Evolutionary conservation across 306 rosid species (phyloP).

Genomic region (Glycine latifolia): DNA sequence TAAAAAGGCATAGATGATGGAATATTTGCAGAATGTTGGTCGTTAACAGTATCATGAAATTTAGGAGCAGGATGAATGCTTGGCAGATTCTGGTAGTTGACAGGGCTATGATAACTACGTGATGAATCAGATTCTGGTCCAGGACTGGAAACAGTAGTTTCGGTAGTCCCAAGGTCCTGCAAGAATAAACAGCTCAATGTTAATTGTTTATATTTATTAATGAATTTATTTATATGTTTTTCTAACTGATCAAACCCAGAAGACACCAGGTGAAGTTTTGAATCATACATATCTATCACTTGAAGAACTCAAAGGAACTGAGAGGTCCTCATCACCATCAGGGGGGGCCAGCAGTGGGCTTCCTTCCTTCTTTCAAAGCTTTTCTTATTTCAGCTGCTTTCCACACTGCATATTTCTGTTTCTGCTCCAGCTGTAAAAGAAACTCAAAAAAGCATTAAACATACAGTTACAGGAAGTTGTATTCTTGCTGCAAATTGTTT

Average conservation of each 20-base stretch:
- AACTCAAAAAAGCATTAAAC: conserved; percentile 33
- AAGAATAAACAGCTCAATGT: conserved; percentile 45
- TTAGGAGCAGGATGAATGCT: conserved; percentile 55
- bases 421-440: conserved; percentile 90
- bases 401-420: conserved; percentile 97
- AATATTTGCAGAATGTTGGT: conserved; percentile 52
- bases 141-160: conserved; percentile 52
- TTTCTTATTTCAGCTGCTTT: conserved; percentile 99
- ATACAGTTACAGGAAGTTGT: conserved; percentile 34
- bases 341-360: conserved; percentile 88
- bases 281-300: conserved; percentile 69
- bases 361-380: conserved; percentile 97
- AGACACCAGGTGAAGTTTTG: conserved; percentile 28
- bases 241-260: conserved; percentile 22
- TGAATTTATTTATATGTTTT: conserved; percentile 1
- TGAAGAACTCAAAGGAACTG: conserved; percentile 58
- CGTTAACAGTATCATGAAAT: conserved; percentile 54
- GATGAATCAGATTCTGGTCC: conserved; percentile 64
- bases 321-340: conserved; percentile 87
- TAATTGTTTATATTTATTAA: conserved; percentile 8
- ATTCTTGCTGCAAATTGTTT: conserved; percentile 26
- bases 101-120: conserved; percentile 54
- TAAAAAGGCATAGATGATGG: conserved; percentile 64
- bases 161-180: conserved; percentile 75
- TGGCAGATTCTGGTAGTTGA: conserved; percentile 53